Evolutionary conservation across 768 basidiomycete species (phyloP).

Genomic region (Cystofilobasidium macerans): DNA sequence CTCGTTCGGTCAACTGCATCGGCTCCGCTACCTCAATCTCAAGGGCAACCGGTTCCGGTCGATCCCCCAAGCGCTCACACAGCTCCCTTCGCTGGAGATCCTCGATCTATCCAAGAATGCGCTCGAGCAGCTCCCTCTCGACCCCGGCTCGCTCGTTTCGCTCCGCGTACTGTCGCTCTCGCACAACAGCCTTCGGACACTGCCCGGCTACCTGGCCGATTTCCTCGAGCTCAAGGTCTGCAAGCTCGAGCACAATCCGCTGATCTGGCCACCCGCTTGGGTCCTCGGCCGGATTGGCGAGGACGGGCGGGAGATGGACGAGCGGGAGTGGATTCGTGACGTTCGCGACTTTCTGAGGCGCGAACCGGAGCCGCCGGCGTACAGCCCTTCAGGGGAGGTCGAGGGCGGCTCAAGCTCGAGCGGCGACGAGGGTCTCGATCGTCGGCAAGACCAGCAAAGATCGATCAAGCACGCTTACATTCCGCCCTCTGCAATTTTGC

Average conservation of each 20-base stretch:
- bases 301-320: constrained; percentile 1
- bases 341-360: constrained; percentile 11
- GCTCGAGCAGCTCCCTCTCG: constrained; percentile 61
- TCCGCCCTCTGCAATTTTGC: no score
- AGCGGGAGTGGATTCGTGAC: constrained; percentile 14
- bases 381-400: no score
- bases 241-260: constrained; percentile 79
- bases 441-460: no score
- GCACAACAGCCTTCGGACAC: constrained; percentile 65
- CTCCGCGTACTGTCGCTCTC: constrained; percentile 77
- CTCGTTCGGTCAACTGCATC: constrained; percentile 33
- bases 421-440: no score
- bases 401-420: no score
- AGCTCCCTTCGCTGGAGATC: constrained; percentile 79
- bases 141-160: constrained; percentile 61
- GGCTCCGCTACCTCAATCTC: constrained; percentile 38
- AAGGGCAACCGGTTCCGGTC: constrained; percentile 58
- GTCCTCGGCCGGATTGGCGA: constrained; percentile 4
- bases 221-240: constrained; percentile 66
- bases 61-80: constrained; percentile 69
- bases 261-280: constrained; percentile 63
- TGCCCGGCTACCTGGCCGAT: constrained; percentile 66
- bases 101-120: constrained; percentile 90
- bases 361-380: no score
- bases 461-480: no score